Base-by-base conservation (phyloP, 1,139 yeast genomes). In the Suhomyces bolitotheri region DNA sequence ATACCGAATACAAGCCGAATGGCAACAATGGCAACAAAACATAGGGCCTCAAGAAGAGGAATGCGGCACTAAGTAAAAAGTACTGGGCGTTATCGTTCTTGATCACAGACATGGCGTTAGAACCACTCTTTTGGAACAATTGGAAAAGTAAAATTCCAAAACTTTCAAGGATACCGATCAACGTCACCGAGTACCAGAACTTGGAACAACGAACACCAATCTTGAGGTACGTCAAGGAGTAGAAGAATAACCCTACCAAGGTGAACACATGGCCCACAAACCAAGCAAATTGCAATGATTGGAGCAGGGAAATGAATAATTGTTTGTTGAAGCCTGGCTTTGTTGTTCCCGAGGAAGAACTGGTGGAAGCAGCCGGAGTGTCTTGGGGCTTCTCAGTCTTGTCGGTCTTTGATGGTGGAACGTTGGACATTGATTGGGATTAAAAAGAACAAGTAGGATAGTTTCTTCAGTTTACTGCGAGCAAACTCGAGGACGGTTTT, bases 121-220 rank as follows among this genome's bases (percentile, higher is more conserved):
- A 34, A 23, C 70, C 64, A 58, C 53, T 52, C 51, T 62, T 68
- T 39, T 54, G 60, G 33, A 62, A 47, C 40, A 58, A 49, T 51
- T 88, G 92, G 60, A 70, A 80, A 20, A 85, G 62, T 41, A 88
- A 84, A 45, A 90, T 78, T 16, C 88, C 89, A 60, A 87, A 89
- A 24, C 95, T 81, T 47, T 73, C 76, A 32, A 86, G 56, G 5
- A 85, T 81, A 11, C 92, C 85, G 9, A 81, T 33, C 44, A 80
- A 80, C 2, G 86, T 73, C 38, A 76, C 53, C 37, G 76, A 71
- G 64, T 86, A 88, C 70, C 83, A 73, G 39, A 59, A 34, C 52
- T 46, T 45, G 71, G 73, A 51, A 47, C 51, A 33, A 14, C 43
- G 22, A 13, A 43, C 49, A 25, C 51, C 51, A 22, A 53, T 40